These are phyloP conservation scores for Paramecium tetraurelia DNA, from an alignment of 73 alveolate genomes.

Conservation along the genomic window DNA sequence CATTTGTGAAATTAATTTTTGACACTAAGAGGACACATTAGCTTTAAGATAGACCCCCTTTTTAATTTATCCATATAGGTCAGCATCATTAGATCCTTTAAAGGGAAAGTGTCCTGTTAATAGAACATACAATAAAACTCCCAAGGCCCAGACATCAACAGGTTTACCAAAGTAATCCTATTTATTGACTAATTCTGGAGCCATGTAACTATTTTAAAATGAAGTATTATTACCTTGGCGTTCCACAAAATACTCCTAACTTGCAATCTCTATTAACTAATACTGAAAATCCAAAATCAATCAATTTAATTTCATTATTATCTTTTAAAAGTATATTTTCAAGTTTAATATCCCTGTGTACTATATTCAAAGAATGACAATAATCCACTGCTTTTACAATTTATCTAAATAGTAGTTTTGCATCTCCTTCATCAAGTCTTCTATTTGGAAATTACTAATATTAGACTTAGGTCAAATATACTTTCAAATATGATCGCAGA, in stretches of 20 bases:
- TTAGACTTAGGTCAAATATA: background rate
- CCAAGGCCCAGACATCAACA: slow-evolving; percentile 76
- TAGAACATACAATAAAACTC: slow-evolving; percentile 66
- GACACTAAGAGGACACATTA: background rate
- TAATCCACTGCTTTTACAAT: slow-evolving; percentile 56
- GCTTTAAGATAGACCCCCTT: slow-evolving; percentile 66
- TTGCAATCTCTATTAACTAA: slow-evolving; percentile 57
- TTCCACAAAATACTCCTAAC: slow-evolving; percentile 69
- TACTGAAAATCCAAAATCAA: slow-evolving; percentile 65
- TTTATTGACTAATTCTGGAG: slow-evolving; percentile 74
- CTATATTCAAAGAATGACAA: slow-evolving; percentile 52
- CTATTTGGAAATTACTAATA: slow-evolving; percentile 52
- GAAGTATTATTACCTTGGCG: slow-evolving; percentile 45
- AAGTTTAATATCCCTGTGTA: slow-evolving; percentile 65
- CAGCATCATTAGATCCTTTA: slow-evolving; percentile 65
- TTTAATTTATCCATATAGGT: slow-evolving; percentile 64
- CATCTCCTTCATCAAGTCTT: slow-evolving; percentile 63
- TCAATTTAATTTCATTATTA: slow-evolving; percentile 50
- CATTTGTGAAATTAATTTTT: slow-evolving; percentile 24
- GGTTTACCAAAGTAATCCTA: slow-evolving; percentile 72
- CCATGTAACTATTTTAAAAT: slow-evolving; percentile 58
- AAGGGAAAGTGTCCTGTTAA: slow-evolving; percentile 69
- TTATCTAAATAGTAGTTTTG: slow-evolving; percentile 55
- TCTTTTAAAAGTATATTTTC: slow-evolving; percentile 63
- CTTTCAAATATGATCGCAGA: slow-evolving; percentile 71